Evolutionary conservation across 352 stramenopile species (phyloP).

Genomic region (Phytopythium boreale): DNA sequence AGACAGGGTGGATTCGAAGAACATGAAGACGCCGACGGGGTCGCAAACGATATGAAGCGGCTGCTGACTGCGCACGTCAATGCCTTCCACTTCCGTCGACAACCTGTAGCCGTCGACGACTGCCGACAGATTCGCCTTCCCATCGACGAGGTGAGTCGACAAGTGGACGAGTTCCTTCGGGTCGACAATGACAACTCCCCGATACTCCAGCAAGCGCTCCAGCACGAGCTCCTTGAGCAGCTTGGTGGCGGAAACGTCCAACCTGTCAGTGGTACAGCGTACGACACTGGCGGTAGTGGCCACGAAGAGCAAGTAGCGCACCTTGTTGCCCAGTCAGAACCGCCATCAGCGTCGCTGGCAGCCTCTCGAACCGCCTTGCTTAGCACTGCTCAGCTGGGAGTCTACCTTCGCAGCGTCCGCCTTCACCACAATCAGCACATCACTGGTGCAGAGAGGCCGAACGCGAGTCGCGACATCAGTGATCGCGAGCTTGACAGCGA

Average conservation of each 20-base stretch:
- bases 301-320: not conserved
- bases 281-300: not conserved
- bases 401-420: not conserved
- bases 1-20: not conserved
- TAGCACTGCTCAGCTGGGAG: not conserved
- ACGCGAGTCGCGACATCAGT: not conserved
- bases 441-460: not conserved
- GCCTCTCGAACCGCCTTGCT: not conserved
- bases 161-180: not conserved
- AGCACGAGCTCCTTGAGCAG: not conserved
- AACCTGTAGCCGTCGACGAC: not conserved
- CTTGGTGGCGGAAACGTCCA: not conserved
- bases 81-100: not conserved
- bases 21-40: not conserved
- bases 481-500: not conserved
- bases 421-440: not conserved
- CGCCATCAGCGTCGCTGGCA: not conserved
- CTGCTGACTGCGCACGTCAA: constrained; percentile 12
- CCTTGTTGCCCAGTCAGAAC: not conserved
- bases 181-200: not conserved
- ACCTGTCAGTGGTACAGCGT: not conserved
- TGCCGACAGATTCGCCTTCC: not conserved
- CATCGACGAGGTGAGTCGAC: not conserved
- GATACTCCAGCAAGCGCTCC: not conserved
- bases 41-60: constrained; percentile 20